Evolutionary conservation across 108 stramenopile genomes (phyloP).

Genomic region (Cyclotella atomus): DNA sequence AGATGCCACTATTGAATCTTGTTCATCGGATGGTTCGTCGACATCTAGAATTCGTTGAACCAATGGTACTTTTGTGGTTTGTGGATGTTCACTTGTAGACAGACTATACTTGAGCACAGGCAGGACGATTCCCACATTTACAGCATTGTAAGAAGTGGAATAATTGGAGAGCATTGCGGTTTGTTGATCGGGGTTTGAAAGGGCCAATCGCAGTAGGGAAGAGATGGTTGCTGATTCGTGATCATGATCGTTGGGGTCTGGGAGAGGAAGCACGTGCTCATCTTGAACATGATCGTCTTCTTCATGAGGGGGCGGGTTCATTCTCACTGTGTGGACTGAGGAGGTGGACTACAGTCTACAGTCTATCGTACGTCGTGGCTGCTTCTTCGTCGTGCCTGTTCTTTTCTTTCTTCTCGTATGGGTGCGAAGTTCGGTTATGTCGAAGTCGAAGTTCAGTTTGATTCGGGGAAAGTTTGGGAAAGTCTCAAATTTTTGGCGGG

Average conservation of each 20-base stretch:
- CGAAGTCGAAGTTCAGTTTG: too few relatives aligned
- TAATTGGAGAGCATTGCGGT: slow-evolving; percentile 88
- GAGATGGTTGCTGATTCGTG: background rate
- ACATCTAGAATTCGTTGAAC: background rate
- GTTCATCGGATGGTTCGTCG: slow-evolving; percentile 12
- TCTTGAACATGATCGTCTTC: background rate
- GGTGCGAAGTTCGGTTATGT: too few relatives aligned
- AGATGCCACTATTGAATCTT: slow-evolving; percentile 60
- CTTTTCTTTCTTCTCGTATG: too few relatives aligned
- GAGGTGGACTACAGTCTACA: too few relatives aligned
- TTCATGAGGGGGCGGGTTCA: background rate
- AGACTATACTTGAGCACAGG: slow-evolving; percentile 63
- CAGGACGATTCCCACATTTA: slow-evolving; percentile 80
- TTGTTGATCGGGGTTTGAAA: slow-evolving; percentile 49
- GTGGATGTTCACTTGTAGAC: too few relatives aligned
- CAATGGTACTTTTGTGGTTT: background rate
- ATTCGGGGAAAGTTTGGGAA: too few relatives aligned
- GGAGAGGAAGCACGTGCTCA: background rate
- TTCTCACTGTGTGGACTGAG: too few relatives aligned
- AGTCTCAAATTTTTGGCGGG: too few relatives aligned
- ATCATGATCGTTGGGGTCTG: background rate
- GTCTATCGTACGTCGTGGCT: too few relatives aligned
- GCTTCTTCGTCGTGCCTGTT: too few relatives aligned
- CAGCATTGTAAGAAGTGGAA: slow-evolving; percentile 90
- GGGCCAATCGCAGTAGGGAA: slow-evolving; percentile 24